phyloP scores from a whole-genome alignment of 23 red algal genomes.

The Gracilaria vermiculophylla region DNA sequence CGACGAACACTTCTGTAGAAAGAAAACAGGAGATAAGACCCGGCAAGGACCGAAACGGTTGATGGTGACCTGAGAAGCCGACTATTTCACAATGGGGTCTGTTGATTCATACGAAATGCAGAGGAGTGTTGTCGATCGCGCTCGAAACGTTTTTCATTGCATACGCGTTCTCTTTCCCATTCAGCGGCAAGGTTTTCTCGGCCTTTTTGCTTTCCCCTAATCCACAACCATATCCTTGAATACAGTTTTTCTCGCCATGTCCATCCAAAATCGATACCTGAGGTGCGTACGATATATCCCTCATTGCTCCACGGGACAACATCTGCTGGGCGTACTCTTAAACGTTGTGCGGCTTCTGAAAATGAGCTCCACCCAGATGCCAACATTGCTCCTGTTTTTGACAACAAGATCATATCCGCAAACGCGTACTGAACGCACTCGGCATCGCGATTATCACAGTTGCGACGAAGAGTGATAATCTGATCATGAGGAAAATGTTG shows the following conservation, averaged over 20 bases:
- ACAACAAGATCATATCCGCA: constrained; percentile 58
- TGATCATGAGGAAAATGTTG: constrained; percentile 9
- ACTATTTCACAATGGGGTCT: background rate
- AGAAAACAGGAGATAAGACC: background rate
- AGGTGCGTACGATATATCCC: constrained; percentile 20
- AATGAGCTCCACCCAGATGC: constrained; percentile 69
- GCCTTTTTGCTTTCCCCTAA: background rate
- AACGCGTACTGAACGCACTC: constrained; percentile 46
- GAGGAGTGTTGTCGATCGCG: background rate
- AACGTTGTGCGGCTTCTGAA: constrained; percentile 40
- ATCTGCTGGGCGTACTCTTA: constrained; percentile 38
- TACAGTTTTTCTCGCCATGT: constrained; percentile 15
- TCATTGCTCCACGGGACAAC: constrained; percentile 17
- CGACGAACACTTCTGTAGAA: background rate
- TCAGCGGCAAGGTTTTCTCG: background rate
- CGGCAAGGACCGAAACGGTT: too few species aligned
- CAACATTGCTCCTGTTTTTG: constrained; percentile 49
- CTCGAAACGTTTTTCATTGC: background rate
- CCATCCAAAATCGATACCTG: constrained; percentile 47
- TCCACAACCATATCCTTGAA: background rate
- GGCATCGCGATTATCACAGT: constrained; percentile 55
- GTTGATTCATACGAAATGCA: background rate
- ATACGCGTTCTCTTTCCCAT: background rate
- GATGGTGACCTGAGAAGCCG: too few species aligned
- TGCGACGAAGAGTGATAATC: constrained; percentile 14